Evolutionary conservation across 208 protist genomes (phyloP).

Genomic region (Acanthamoeba quina): DNA sequence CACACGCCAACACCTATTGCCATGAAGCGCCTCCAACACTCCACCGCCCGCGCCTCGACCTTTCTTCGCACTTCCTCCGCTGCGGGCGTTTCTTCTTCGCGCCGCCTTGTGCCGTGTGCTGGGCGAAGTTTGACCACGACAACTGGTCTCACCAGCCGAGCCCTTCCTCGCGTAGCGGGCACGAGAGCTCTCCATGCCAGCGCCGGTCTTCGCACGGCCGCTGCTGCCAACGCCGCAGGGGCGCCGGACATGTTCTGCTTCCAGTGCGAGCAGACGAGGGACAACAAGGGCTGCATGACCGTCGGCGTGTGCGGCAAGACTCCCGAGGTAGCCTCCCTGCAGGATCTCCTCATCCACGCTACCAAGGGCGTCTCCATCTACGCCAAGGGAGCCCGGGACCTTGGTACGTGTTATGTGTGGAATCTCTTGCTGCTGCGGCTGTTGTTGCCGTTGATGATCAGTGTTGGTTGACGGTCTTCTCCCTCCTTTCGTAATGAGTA

Average conservation of each 20-base stretch:
- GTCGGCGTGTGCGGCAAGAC: constrained; percentile 90
- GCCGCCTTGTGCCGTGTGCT: too few species aligned
- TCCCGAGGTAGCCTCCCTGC: constrained; percentile 81
- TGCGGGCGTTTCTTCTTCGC: not conserved
- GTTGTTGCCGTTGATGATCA: too few species aligned
- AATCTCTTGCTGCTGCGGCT: constrained; percentile 82
- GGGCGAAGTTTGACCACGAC: not conserved
- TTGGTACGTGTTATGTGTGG: constrained; percentile 68
- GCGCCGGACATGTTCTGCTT: constrained; percentile 90
- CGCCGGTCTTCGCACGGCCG: not conserved
- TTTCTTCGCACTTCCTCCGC: not conserved
- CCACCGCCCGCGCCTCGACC: not conserved
- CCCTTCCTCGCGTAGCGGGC: not conserved
- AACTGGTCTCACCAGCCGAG: not conserved
- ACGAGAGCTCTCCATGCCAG: not conserved
- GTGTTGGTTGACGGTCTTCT: too few species aligned
- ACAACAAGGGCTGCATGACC: constrained; percentile 86
- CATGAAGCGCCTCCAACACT: not conserved
- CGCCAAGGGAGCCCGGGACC: constrained; percentile 15
- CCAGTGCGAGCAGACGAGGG: constrained; percentile 91
- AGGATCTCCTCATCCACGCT: constrained; percentile 82
- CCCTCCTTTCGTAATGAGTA: constrained; percentile 64
- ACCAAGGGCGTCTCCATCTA: constrained; percentile 66
- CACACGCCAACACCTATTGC: not conserved
- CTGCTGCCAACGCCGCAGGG: not conserved